phyloP scores from a whole-genome alignment of 306 rosid species.

The Gastrolobium bilobum region DNA sequence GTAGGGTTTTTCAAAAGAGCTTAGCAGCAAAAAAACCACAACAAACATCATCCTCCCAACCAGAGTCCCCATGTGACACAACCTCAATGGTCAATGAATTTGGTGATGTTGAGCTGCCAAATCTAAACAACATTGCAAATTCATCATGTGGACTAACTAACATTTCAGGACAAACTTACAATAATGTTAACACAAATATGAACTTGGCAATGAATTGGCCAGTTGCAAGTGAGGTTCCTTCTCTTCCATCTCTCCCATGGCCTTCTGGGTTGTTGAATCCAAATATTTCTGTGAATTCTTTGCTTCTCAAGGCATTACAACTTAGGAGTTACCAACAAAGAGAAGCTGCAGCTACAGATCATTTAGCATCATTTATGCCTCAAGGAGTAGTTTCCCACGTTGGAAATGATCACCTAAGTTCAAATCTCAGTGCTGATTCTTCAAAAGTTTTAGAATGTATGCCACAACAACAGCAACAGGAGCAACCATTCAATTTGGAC shows the following conservation, averaged over 20 bases:
- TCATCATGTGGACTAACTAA: slow-evolving; percentile 56
- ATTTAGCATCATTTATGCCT: slow-evolving; percentile 51
- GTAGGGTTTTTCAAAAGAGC: slow-evolving; percentile 89
- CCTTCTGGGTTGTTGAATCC: slow-evolving; percentile 65
- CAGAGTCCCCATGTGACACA: slow-evolving; percentile 78
- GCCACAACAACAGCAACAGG: slow-evolving; percentile 62
- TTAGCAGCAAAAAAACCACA: slow-evolving; percentile 68
- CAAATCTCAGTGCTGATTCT: slow-evolving; percentile 71
- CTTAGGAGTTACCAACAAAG: slow-evolving; percentile 71
- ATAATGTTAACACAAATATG: slow-evolving; percentile 59
- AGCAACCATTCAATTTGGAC: slow-evolving; percentile 96
- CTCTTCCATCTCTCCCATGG: slow-evolving; percentile 68
- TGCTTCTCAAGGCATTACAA: slow-evolving; percentile 91
- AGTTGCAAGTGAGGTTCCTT: slow-evolving; percentile 48
- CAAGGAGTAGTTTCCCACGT: slow-evolving; percentile 55
- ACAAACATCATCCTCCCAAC: slow-evolving; percentile 64
- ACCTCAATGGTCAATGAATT: slow-evolving; percentile 72
- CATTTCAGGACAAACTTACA: slow-evolving; percentile 54
- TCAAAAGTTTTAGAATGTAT: slow-evolving; percentile 64
- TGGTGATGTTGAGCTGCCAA: slow-evolving; percentile 75
- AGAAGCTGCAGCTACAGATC: slow-evolving; percentile 46
- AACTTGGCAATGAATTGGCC: slow-evolving; percentile 68
- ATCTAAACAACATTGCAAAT: slow-evolving; percentile 55
- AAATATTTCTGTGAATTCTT: slow-evolving; percentile 69
- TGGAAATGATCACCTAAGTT: slow-evolving; percentile 51